phyloP scores from a whole-genome alignment of 495 filamentous ascomycete species.

The Cetradonia linearis region DNA sequence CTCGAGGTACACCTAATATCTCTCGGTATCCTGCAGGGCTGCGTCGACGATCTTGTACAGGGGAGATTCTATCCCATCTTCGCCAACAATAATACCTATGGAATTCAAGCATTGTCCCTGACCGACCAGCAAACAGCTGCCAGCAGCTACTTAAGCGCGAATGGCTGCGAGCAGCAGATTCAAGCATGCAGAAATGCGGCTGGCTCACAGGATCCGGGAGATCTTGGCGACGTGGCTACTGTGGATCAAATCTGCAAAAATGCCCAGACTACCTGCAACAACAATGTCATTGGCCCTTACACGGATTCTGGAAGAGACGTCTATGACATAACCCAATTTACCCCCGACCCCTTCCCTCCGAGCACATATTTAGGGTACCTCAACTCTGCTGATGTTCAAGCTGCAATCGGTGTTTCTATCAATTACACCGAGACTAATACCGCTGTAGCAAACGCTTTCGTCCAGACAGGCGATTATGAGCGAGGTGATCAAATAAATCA shows the following conservation, averaged over 20 bases:
- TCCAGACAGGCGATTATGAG: slow-evolving; percentile 38
- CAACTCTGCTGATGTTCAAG: slow-evolving; percentile 25
- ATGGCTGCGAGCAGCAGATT: slow-evolving; percentile 46
- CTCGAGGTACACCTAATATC: slow-evolving; percentile 33
- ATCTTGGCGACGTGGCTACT: slow-evolving; percentile 33
- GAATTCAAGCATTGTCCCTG: slow-evolving; percentile 30
- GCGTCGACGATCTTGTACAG: slow-evolving; percentile 33
- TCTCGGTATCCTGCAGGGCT: slow-evolving; percentile 39
- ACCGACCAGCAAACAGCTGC: slow-evolving; percentile 29
- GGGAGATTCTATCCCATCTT: slow-evolving; percentile 31
- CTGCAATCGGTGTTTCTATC: slow-evolving; percentile 24
- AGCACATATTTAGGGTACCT: slow-evolving; percentile 29
- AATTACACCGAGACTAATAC: slow-evolving; percentile 25
- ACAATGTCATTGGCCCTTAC: slow-evolving; percentile 40
- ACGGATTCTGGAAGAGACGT: slow-evolving; percentile 31
- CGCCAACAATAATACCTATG: slow-evolving; percentile 38
- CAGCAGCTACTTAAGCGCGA: slow-evolving; percentile 35
- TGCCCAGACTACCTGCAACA: slow-evolving; percentile 38
- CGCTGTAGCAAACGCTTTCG: slow-evolving; percentile 22
- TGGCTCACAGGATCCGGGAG: slow-evolving; percentile 34
- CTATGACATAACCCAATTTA: slow-evolving; percentile 31
- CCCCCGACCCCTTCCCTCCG: slow-evolving; percentile 27
- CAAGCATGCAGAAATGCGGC: slow-evolving; percentile 39
- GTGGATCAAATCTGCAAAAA: slow-evolving; percentile 40
- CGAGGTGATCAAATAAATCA: slow-evolving; percentile 38